Conservation (phyloP, 2,329 filamentous ascomycete genomes). For the Moelleriella libera region DNA sequence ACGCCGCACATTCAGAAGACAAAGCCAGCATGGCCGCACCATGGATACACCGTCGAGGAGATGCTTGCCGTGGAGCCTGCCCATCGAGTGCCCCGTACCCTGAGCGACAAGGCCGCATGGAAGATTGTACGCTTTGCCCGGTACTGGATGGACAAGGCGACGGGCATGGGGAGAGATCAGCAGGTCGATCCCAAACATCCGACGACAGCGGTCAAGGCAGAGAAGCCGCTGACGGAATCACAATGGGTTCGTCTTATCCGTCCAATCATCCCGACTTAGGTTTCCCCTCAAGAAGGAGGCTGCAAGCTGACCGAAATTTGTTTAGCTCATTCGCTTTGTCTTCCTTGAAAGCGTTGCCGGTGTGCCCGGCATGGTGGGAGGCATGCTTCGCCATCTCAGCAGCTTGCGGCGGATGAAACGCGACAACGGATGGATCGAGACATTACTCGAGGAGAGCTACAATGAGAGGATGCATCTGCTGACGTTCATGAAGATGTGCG, state of each 20-base stretch:
- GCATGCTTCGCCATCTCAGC: slow-evolving; percentile 81
- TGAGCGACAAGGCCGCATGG: slow-evolving; percentile 69
- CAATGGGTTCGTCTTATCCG: slow-evolving; percentile 50
- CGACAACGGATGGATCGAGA: slow-evolving; percentile 96
- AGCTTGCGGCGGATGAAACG: slow-evolving; percentile 75
- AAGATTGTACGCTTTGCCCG: slow-evolving; percentile 61
- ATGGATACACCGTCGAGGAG: slow-evolving; percentile 62
- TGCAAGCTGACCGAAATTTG: background rate
- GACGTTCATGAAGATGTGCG: slow-evolving; percentile 81
- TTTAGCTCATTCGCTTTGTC: slow-evolving; percentile 60
- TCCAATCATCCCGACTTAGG: too few species aligned
- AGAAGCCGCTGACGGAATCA: slow-evolving; percentile 58
- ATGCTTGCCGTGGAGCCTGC: slow-evolving; percentile 62
- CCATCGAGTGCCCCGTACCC: slow-evolving; percentile 58
- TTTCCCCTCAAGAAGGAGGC: too few species aligned
- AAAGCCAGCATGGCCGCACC: slow-evolving; percentile 54
- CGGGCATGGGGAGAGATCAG: slow-evolving; percentile 60
- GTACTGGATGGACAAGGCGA: slow-evolving; percentile 69
- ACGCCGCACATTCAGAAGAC: slow-evolving; percentile 48
- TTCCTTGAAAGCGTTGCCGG: slow-evolving; percentile 93
- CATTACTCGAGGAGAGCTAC: slow-evolving; percentile 75
- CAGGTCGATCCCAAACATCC: slow-evolving; percentile 44
- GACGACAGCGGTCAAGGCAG: slow-evolving; percentile 36
- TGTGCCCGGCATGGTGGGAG: slow-evolving; percentile 92
- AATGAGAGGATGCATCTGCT: slow-evolving; percentile 91